Evolutionary conservation across 2,329 filamentous ascomycete species (phyloP).

Genomic region (Diaporthe capsici): DNA sequence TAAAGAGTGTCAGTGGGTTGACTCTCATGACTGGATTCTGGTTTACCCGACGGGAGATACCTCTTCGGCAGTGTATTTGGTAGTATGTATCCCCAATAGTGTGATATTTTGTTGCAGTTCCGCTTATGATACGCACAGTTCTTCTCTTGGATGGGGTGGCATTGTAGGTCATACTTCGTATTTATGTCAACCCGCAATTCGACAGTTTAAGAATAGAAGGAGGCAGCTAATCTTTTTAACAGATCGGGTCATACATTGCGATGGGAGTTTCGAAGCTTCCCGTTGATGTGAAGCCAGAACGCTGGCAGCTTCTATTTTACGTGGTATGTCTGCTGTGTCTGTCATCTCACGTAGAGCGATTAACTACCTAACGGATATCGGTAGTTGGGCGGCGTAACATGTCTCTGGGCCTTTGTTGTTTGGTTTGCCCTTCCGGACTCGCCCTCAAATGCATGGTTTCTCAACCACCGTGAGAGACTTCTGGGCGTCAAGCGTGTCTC

Average conservation of each 20-base stretch:
- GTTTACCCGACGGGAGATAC: slow-evolving; percentile 53
- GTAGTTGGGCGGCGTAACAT: background rate
- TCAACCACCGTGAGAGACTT: background rate
- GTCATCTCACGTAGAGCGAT: background rate
- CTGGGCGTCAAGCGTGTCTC: background rate
- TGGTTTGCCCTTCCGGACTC: background rate
- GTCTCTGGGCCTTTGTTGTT: background rate
- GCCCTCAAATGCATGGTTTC: background rate
- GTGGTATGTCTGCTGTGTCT: background rate
- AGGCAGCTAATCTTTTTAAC: background rate
- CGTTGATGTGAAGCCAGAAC: background rate
- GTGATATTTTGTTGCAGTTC: background rate
- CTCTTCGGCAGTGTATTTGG: slow-evolving; percentile 54
- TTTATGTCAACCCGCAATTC: accelerated
- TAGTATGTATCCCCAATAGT: slow-evolving; percentile 41
- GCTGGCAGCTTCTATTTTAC: background rate
- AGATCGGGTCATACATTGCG: background rate
- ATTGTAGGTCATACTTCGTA: background rate
- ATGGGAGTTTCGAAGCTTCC: background rate
- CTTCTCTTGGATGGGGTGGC: background rate
- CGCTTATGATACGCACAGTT: background rate
- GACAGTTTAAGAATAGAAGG: too few species aligned
- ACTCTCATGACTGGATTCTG: slow-evolving; percentile 54
- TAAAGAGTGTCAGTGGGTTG: slow-evolving; percentile 41
- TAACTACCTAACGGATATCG: too few species aligned